Base-by-base conservation (phyloP, 1,139 yeast species). In the Blastobotrys ciferrii region DNA sequence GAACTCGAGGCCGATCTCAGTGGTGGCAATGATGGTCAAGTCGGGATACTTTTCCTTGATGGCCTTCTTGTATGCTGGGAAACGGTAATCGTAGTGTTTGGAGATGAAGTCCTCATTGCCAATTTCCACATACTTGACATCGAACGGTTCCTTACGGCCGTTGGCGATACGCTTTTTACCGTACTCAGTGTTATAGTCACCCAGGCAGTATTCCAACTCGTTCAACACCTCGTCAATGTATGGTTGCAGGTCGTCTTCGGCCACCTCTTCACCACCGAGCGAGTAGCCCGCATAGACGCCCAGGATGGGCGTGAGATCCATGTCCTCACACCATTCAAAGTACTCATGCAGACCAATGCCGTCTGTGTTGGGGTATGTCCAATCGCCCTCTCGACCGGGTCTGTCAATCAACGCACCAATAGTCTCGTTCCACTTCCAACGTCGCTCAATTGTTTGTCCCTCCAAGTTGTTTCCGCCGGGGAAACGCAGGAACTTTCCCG, bases 361-460 rank as follows among this genome's bases (percentile, higher is more conserved):
- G 17, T 38, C 42, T 6, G 42, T 38, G 15, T 38, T 38, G 13
- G 42, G 30, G 14, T 38, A 38, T 12, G 19, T 13, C 42, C 42
- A 38, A 13, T 38, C 42, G n/a, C 42, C 42, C 32, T 38, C 32
- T 38, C 42, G n/a, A 9, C 42, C 42, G 7, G 42, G 42, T 6
- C 42, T 15, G 15, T 38, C 32, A 25, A 38, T 38, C 42, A 38
- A 14, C 3, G 42, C 42, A 9, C 49, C 49, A 36, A 46, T 19
- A 7, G 49, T 46, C 23, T 46, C 42, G 17, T 42, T 42, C 49
- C 49, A 46, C 12, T 31, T 30, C 45, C 45, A 46, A 18, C 49
- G 41, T 2, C 42, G 33, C 5, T 43, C 38, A 19, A 43, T 36
- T 13, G 28, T 37, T 28, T 33, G 11, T 2, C 45, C 45, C 31